Percentiles rank a stretch among this genome's conserved stretches.
Evolutionary conservation across 2,329 filamentous ascomycete genomes (phyloP).

Genomic region (Claviceps paspali): DNA sequence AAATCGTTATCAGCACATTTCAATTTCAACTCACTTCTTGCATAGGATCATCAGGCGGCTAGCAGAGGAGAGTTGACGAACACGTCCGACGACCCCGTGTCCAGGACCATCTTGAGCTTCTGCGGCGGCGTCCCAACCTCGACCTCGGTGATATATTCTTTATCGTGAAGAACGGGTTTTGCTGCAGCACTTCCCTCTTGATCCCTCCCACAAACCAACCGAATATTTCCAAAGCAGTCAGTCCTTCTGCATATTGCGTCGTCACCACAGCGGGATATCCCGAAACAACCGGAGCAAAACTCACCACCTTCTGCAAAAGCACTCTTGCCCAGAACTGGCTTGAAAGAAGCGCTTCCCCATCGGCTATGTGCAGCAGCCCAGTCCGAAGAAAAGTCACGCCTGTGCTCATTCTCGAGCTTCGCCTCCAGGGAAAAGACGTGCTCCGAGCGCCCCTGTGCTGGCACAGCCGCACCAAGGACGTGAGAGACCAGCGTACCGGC

Average conservation of each 20-base stretch:
- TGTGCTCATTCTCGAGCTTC: conserved; percentile 8
- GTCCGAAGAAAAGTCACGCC: conserved; percentile 18
- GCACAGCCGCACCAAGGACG: not conserved
- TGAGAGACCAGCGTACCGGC: not conserved
- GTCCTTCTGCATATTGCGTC: not conserved
- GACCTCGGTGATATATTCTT: conserved; percentile 28
- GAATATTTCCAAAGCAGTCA: not conserved
- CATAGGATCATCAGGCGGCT: too few relatives aligned
- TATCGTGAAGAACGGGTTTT: conserved; percentile 23
- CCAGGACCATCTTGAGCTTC: conserved; percentile 30
- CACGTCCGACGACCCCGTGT: conserved; percentile 42
- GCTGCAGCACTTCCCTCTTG: conserved; percentile 14
- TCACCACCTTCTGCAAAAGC: conserved; percentile 17
- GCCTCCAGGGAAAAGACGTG: conserved; percentile 16
- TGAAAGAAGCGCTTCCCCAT: conserved; percentile 17
- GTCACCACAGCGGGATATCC: too few relatives aligned
- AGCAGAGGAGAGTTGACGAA: conserved; percentile 38
- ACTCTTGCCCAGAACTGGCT: conserved; percentile 10
- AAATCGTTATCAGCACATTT: conserved; percentile 1
- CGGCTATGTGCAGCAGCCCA: conserved; percentile 19
- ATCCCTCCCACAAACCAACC: not conserved
- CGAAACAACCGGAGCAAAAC: not conserved
- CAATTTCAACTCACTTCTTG: not conserved
- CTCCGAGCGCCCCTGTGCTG: not conserved
- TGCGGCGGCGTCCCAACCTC: conserved; percentile 33